Percentiles rank a stretch among this genome's conserved stretches.
Conservation (phyloP, 768 basidiomycete genomes). For the Podaxis sp. region DNA sequence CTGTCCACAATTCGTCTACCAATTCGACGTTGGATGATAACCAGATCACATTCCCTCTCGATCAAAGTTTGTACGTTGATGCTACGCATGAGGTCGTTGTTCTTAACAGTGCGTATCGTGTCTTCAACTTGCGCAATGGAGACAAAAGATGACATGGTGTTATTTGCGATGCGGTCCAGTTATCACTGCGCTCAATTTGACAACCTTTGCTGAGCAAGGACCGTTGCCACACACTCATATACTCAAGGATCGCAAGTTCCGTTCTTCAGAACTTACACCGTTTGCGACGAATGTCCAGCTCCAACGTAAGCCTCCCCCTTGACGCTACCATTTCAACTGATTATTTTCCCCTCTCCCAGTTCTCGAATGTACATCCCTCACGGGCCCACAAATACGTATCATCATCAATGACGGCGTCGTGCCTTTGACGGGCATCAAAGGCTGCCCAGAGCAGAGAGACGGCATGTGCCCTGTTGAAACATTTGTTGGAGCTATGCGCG, state of each 20-base stretch:
- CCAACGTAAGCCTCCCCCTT: constrained; percentile 53
- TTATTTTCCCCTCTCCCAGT: constrained; percentile 35
- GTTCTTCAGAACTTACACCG: constrained; percentile 71
- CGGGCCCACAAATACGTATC: constrained; percentile 64
- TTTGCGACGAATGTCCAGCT: constrained; percentile 89
- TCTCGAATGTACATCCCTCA: constrained; percentile 49
- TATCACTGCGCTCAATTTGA: constrained; percentile 81
- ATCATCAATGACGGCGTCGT: constrained; percentile 87
- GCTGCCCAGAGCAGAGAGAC: constrained; percentile 66
- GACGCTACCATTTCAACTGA: neutral
- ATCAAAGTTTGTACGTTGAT: constrained; percentile 77
- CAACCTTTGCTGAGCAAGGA: constrained; percentile 65
- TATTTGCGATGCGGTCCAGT: constrained; percentile 34
- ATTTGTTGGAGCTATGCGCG: constrained; percentile 68
- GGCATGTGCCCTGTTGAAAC: constrained; percentile 74
- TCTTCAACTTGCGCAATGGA: too few species aligned
- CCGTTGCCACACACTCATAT: constrained; percentile 76
- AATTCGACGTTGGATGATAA: constrained; percentile 78
- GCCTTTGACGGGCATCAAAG: constrained; percentile 72
- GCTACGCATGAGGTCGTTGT: constrained; percentile 92
- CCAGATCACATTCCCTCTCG: constrained; percentile 63
- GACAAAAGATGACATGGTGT: neutral
- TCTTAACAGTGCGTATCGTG: constrained; percentile 51
- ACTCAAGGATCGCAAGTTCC: constrained; percentile 60
- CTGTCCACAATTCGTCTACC: constrained; percentile 72